Percentiles rank a stretch among this genome's conserved stretches.
These are phyloP conservation scores for Scenedesmus sp. DNA, from an alignment of 163 green algal genomes.

Conservation along the genomic window DNA sequence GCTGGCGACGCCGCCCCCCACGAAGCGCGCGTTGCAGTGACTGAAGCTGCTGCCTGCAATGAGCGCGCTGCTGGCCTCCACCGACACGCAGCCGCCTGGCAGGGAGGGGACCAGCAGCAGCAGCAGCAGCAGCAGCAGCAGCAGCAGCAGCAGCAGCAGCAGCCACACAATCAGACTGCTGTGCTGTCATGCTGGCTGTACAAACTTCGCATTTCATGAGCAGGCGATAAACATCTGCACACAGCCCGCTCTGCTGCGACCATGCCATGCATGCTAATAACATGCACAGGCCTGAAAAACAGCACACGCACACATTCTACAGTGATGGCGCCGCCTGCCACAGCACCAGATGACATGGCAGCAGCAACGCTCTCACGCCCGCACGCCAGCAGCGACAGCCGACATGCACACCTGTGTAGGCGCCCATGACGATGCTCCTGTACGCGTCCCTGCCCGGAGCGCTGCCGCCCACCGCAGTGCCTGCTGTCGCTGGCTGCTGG, in stretches of 20 bases:
- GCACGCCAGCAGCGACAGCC: not conserved
- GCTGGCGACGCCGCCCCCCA: not conserved
- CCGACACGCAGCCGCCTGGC: constrained; percentile 6
- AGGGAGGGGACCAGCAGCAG: not conserved
- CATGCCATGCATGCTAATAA: too few relatives aligned
- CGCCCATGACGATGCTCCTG: not conserved
- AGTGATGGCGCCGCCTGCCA: too few relatives aligned
- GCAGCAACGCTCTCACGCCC: not conserved
- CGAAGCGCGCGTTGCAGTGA: constrained; percentile 42
- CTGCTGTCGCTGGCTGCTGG: not conserved
- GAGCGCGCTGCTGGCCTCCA: not conserved
- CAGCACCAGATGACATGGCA: too few relatives aligned
- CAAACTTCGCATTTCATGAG: too few relatives aligned
- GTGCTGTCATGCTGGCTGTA: too few relatives aligned
- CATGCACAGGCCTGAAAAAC: too few relatives aligned
- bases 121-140: not conserved
- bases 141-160: not conserved
- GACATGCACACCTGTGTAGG: not conserved
- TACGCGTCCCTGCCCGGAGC: not conserved
- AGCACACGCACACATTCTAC: too few relatives aligned
- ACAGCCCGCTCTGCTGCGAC: too few relatives aligned
- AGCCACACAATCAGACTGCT: not conserved
- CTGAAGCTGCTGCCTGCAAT: constrained; percentile 21
- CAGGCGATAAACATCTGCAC: not conserved
- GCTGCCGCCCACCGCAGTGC: not conserved